Base-by-base conservation (phyloP, 306 rosid species). In the Parietaria judaica region DNA sequence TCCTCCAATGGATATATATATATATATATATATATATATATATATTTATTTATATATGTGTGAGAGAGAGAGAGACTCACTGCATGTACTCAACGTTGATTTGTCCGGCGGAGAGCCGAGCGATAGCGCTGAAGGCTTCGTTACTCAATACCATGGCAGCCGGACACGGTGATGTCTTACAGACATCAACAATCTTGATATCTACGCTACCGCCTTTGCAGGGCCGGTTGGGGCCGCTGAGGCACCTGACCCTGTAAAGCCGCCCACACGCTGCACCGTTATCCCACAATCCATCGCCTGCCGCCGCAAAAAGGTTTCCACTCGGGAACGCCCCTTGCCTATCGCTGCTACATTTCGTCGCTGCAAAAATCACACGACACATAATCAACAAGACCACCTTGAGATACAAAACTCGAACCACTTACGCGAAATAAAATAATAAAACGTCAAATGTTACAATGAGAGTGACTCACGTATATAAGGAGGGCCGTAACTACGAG, bases 201-300 rank as follows among this genome's bases (percentile, higher is more conserved):
- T 63, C 80, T 67, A 90, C 74, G 31, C 60, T 66, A 60, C 74
- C 66, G n/a, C 70, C 94, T 0, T 76, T 80, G 68, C 75, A 49
- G 72, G 95, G 87, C 1, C 86, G 59, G 41, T 61, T 57, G 0
- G 80, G 84, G 0, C 86, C 88, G 34, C 97, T 83, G 11, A 84
- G 69, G 70, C 97, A 90, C 36, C 90, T 70, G 68, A 87, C 95
- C 68, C 61, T 41, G 57, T 87, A 90, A 35, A 64, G 65, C 58
- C 94, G 81, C 37, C 94, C 97, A 23, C 97, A 87, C 0, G 97
- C 86, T 0, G 97, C 95, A 0, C 97, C 97, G 37, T 87, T 90
- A 72, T 90, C 94, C 97, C 95, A 90, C 59, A 84, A 74, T 4
- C 88, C 95, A 14, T 84, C 97, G 2, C 97, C 94, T 0, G 90